phyloP scores from a whole-genome alignment of 192 early-diverging fungal genomes.

The Backusella liffmaniae region DNA sequence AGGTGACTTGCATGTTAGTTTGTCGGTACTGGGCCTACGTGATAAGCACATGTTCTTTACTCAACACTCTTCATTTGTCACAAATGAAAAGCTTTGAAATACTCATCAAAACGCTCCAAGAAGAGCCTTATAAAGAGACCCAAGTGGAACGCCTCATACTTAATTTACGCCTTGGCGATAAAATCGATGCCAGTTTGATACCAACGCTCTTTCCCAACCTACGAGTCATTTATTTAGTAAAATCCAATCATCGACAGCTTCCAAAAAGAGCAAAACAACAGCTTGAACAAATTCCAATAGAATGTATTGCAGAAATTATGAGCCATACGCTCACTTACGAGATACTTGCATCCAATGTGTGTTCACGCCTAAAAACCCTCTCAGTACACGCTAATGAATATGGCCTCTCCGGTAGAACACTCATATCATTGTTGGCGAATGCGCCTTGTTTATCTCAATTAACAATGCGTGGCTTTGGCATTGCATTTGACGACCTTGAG shows the following conservation, averaged over 20 bases:
- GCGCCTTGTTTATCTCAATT: not conserved
- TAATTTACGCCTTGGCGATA: not conserved
- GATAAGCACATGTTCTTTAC: not conserved
- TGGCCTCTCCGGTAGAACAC: not conserved
- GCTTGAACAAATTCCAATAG: not conserved
- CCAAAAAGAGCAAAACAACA: not conserved
- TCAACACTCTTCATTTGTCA: not conserved
- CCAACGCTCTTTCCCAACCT: not conserved
- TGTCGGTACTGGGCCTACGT: not conserved
- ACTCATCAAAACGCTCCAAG: not conserved
- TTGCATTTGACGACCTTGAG: not conserved
- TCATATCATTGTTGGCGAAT: not conserved
- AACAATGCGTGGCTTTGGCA: not conserved
- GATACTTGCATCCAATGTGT: not conserved
- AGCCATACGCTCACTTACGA: not conserved
- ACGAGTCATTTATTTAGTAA: not conserved
- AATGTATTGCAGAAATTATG: not conserved
- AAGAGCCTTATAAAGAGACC: not conserved
- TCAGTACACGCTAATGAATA: not conserved
- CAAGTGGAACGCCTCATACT: not conserved
- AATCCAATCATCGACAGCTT: not conserved
- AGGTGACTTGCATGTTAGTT: not conserved
- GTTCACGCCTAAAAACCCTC: not conserved
- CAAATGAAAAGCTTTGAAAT: not conserved
- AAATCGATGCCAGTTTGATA: not conserved